Conservation (phyloP, 805 yeast species). For the Priceomyces melissophilus region DNA sequence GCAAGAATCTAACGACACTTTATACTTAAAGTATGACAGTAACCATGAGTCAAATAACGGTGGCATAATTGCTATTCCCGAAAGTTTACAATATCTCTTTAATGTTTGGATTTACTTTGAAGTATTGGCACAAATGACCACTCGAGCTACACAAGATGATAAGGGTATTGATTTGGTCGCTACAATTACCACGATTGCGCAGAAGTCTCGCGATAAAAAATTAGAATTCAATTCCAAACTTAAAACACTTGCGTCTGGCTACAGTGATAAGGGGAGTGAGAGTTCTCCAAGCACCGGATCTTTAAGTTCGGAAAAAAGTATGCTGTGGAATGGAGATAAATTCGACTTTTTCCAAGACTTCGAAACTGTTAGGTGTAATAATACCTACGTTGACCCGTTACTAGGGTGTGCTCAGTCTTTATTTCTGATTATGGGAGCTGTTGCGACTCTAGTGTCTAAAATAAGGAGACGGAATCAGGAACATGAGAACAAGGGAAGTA, state of each 20-base stretch:
- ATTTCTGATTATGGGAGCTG: conserved; percentile 62
- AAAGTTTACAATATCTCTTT: conserved; percentile 49
- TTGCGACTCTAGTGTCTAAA: conserved; percentile 52
- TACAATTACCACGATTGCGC: conserved; percentile 32
- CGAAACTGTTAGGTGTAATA: conserved; percentile 30
- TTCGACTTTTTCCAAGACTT: conserved; percentile 38
- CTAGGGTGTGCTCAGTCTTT: conserved; percentile 65
- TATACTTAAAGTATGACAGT: not conserved
- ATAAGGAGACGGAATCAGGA: conserved; percentile 36
- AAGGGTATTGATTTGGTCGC: conserved; percentile 42
- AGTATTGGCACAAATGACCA: conserved; percentile 63
- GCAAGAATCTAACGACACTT: conserved; percentile 1
- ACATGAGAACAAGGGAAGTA: conserved; percentile 6
- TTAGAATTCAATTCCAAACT: conserved; percentile 7
- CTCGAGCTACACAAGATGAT: conserved; percentile 44
- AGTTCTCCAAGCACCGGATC: conserved; percentile 15
- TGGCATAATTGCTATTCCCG: conserved; percentile 25
- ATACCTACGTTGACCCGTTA: conserved; percentile 55
- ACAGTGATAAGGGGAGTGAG: conserved; percentile 4
- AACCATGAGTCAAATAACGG: not conserved
- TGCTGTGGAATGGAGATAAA: conserved; percentile 9
- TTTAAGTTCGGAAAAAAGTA: conserved; percentile 24
- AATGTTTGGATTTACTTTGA: conserved; percentile 69
- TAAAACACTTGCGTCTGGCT: not conserved
- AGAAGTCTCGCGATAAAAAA: conserved; percentile 17